Base-by-base conservation (phyloP, 177 flowering plant genomes). In the Telopea speciosissima region DNA sequence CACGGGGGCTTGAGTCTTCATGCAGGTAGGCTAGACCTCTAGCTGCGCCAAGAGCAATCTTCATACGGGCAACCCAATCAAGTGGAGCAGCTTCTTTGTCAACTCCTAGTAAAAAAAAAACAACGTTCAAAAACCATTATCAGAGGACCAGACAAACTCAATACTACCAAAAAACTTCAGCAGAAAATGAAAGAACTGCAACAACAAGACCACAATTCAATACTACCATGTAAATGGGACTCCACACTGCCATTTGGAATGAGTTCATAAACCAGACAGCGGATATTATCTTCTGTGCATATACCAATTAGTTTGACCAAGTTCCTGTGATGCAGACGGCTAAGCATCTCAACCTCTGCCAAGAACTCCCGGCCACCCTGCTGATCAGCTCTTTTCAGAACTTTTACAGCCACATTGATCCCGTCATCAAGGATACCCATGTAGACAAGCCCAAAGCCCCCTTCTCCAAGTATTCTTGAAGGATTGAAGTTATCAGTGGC, bases 301-400 rank as follows among this genome's bases (percentile, higher is more conserved):
- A 91, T 89, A 65, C 97, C 97, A 78, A 91, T 90, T 78, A 94
- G 79, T 85, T 94, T 92, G 70, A 94, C 99, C 83, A 94, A 81
- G 76, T 94, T 92, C 74, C 97, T 80, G 70, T 94, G 99, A 77
- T 94, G 99, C 70, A 94, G 88, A 70, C 97, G 97, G 73, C 93
- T 86, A 70, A 93, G 97, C 98, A 92, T 93, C 81, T 93, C 98
- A 66, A 94, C 96, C 80, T 94, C 99, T 40, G 99, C 95, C 79
- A 92, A 78, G 80, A 94, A 94, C 73, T 94, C 99, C 8, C 93
- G 84, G 49, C 84, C 88, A 70, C 99, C 92, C 63, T 94, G 97
- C 36, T 87, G 95, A 74, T 94, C 93, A 72, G 85, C 93, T 80
- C 96, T 82, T 80, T 92, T 94, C 25, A 92, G 81, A 78, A 92